phyloP scores from a whole-genome alignment of 768 basidiomycete species.

The Termitomyces heimii region DNA sequence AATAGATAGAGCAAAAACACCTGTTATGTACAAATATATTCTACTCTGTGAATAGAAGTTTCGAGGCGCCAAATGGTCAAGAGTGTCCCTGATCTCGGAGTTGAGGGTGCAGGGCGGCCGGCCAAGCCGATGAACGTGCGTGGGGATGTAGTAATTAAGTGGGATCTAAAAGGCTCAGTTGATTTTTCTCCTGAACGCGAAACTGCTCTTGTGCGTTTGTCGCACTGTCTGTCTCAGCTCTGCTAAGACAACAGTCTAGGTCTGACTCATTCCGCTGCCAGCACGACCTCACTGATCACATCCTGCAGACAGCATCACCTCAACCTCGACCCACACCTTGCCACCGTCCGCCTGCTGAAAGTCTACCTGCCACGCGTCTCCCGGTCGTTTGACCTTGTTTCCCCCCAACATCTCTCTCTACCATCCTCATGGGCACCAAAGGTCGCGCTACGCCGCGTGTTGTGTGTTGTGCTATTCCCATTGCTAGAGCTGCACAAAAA shows the following conservation, averaged over 20 bases:
- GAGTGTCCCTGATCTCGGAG: conserved; percentile 3
- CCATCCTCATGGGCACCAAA: conserved; percentile 49
- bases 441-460: conserved; percentile 77
- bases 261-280: neutral
- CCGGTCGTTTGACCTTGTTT: neutral
- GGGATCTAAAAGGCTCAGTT: conserved; percentile 8
- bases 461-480: conserved; percentile 89
- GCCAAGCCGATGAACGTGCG: conserved; percentile 50
- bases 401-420: neutral
- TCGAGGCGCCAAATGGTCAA: neutral
- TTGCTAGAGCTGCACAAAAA: conserved; percentile 65
- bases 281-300: neutral
- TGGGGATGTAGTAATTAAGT: conserved; percentile 21
- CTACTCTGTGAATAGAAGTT: neutral
- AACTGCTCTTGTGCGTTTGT: neutral
- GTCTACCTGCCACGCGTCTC: neutral
- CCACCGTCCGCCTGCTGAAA: neutral
- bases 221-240: neutral
- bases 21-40: neutral
- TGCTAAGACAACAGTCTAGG: conserved; percentile 3
- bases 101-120: conserved; percentile 11
- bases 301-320: too few species aligned
- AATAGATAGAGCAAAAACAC: neutral
- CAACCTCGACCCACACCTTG: neutral
- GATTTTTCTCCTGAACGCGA: conserved; percentile 17